Base-by-base conservation (phyloP, 2,329 filamentous ascomycete genomes). In the Ophiostoma montium region DNA sequence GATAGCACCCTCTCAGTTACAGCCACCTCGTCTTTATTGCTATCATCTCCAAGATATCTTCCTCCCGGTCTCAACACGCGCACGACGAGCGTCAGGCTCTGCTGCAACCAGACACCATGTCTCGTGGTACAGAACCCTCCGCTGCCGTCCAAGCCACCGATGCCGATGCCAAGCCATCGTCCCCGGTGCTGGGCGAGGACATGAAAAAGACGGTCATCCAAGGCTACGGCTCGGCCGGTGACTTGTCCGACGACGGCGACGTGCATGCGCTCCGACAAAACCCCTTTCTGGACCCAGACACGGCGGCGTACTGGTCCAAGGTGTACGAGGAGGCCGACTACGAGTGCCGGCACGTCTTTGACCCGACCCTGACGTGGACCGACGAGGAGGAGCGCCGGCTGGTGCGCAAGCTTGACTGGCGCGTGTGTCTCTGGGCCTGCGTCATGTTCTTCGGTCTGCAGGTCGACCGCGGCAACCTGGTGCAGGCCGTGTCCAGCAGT, bases 261-360 rank as follows among this genome's bases (percentile, higher is more conserved):
- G 23, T n/a, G 11, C 31, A 15, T 15, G 44, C 21, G 7, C 12
- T 42, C n/a, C 19, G 39, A 15, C 52, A 57, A n/a, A 63, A 64
- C 35, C 62, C 62, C 2, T 64, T 64, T 47, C 16, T 49, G 10
- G 58, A 64, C 43, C 56, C 58, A 1, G 54, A 53, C 4, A 56
- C 57, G 1, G 63, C 63, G 1, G 55, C 55, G 2, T 58, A 62
- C 43, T 67, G 64, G 63, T 56, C 55, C n/a, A 27, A 56, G 2
- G 58, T 62, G 15, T 66, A 66, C 49, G 60, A 66, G 2, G 53
- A 59, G 1, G 58, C 61, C 2, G 61, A 62, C 6, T 80, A 78
- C 55, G 77, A 82, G 56, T 75, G 76, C 3, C 61, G 67, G 8
- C 76, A 80, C 60, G 67, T 75, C 45, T 80, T 72, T 57, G 76